Percentiles rank a stretch among this genome's conserved stretches.
Conservation (phyloP, 2,329 filamentous ascomycete genomes). For the Fusarium xylarioides region DNA sequence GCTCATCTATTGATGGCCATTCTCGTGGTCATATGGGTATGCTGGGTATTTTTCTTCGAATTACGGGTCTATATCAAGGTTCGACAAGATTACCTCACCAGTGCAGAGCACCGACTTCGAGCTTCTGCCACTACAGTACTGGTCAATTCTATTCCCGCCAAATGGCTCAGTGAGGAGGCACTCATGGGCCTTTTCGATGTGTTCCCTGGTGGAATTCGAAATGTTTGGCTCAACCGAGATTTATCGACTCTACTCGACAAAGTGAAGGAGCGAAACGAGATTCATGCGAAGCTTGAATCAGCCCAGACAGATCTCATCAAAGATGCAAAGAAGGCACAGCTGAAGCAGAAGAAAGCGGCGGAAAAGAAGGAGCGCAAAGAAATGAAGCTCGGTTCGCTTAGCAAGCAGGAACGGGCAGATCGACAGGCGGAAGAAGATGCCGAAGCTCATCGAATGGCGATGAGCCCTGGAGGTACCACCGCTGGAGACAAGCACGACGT, state of each 20-base stretch:
- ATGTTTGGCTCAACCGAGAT: constrained; percentile 96
- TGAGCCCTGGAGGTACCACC: constrained; percentile 58
- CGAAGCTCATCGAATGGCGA: constrained; percentile 60
- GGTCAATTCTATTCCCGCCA: constrained; percentile 87
- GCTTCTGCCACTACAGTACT: constrained; percentile 96
- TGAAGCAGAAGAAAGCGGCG: constrained; percentile 71
- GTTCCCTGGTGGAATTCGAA: constrained; percentile 92
- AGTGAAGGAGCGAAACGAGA: constrained; percentile 75
- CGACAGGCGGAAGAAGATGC: constrained; percentile 60
- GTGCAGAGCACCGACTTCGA: constrained; percentile 89
- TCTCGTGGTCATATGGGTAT: constrained; percentile 82
- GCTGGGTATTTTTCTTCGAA: constrained; percentile 86
- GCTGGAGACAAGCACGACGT: constrained; percentile 63
- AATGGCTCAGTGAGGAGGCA: constrained; percentile 88
- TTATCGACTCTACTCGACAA: constrained; percentile 86
- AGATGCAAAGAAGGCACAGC: constrained; percentile 78
- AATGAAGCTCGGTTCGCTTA: constrained; percentile 51
- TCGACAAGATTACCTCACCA: constrained; percentile 92
- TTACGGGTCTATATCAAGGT: constrained; percentile 89
- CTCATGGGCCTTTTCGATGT: constrained; percentile 90
- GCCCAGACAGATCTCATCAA: constrained; percentile 89
- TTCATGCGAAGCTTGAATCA: constrained; percentile 77
- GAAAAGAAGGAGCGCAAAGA: constrained; percentile 71
- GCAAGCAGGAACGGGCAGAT: constrained; percentile 59
- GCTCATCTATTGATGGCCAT: constrained; percentile 86